Base-by-base conservation (phyloP, 495 filamentous ascomycete species). In the Parachaetomium inaequale region DNA sequence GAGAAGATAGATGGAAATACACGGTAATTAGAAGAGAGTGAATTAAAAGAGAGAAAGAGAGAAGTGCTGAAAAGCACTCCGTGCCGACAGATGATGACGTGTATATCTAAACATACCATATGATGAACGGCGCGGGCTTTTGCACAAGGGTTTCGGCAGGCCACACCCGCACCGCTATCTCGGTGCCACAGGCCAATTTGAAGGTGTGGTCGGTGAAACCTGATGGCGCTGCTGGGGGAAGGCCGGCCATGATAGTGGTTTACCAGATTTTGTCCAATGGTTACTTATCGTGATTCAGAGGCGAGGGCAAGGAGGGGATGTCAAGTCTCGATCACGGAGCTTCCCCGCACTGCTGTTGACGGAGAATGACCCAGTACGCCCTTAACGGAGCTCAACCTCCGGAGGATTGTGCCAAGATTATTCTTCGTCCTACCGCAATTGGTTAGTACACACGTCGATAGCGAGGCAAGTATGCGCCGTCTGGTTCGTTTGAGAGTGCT, bases 201-300 rank as follows among this genome's bases (percentile, higher is more conserved):
- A 71, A 67, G 6, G 26, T 64, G 57, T 71, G 65, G 53, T 73
- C 69, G 14, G 42, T 71, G 28, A 69, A 70, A 26, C 64, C 64
- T 6, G 60, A 51, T 3, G 56, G 65, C 6, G 62, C 67, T 3
- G 55, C 43, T 19, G 34, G 59, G 0, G 59, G 32, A 32, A 23
- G 7, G 40, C 32, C 14, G 19, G 25, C 54, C 25, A 57, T 57
- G 29, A 11, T 51, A 46, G 3, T 1, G 17, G 2, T 10, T 46
- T 11, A 11, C 23, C 19, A 54, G 17, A 23, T 3, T 36, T 36
- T 11, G 4, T 7, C 10, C 14, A 36, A 12, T 6, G 4, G 14
- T 36, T 36, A 40, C 2, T 40, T 12, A 17, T 40, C 36, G 10
- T 5, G 36, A 40, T 46, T 7, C 21, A 11, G 19, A 7, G 21